Conservation (phyloP, 345 rosid species). For the Arabidopsis arenosa region DNA sequence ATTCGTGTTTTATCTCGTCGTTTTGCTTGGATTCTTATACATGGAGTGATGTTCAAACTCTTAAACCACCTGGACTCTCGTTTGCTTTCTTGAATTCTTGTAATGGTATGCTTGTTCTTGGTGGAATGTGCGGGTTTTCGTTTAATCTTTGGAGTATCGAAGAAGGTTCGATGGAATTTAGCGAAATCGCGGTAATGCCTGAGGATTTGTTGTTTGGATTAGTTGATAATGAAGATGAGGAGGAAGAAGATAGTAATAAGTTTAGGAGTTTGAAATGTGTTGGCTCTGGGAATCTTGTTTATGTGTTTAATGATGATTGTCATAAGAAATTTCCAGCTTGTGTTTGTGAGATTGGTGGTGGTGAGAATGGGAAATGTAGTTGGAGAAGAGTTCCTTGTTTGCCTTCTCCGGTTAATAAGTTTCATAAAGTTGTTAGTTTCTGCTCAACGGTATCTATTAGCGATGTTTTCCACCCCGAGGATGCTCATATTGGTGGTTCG, state of each 20-base stretch:
- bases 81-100: slow-evolving; percentile 72
- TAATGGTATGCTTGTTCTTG: slow-evolving; percentile 64
- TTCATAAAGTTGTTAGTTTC: slow-evolving; percentile 82
- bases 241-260: slow-evolving; percentile 58
- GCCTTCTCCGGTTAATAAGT: slow-evolving; percentile 82
- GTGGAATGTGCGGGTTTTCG: slow-evolving; percentile 74
- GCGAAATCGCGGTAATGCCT: slow-evolving; percentile 79
- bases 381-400: slow-evolving; percentile 81
- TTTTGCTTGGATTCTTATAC: slow-evolving; percentile 60
- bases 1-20: slow-evolving; percentile 58
- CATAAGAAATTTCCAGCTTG: slow-evolving; percentile 91
- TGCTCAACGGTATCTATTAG: slow-evolving; percentile 64
- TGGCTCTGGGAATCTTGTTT: slow-evolving; percentile 73
- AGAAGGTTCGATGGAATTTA: slow-evolving; percentile 63
- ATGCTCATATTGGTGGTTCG: slow-evolving; percentile 41
- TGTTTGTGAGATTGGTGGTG: slow-evolving; percentile 61
- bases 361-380: slow-evolving; percentile 48
- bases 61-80: slow-evolving; percentile 74
- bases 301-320: slow-evolving; percentile 79
- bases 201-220: slow-evolving; percentile 57
- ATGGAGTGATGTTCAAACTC: slow-evolving; percentile 74
- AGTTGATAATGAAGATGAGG: slow-evolving; percentile 60
- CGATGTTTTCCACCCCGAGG: slow-evolving; percentile 48
- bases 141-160: slow-evolving; percentile 74
- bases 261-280: slow-evolving; percentile 84